phyloP scores from a whole-genome alignment of 1,139 yeast genomes.

The Blastobotrys arbuscula region DNA sequence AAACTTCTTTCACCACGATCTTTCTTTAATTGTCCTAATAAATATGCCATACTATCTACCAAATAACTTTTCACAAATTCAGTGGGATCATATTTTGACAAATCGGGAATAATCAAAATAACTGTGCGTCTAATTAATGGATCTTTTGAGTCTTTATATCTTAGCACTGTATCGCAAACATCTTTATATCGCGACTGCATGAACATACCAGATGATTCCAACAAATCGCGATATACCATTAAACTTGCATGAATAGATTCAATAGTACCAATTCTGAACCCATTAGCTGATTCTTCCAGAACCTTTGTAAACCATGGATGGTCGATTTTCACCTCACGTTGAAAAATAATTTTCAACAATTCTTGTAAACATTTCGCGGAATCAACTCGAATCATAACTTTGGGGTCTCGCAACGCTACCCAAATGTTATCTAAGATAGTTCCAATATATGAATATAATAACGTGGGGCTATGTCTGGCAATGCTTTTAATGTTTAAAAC shows the following conservation, averaged over 20 bases:
- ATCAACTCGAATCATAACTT: constrained; percentile 68
- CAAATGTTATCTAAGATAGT: constrained; percentile 79
- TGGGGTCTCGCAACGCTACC: constrained; percentile 79
- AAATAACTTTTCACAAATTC: constrained; percentile 76
- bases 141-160: constrained; percentile 73
- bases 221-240: constrained; percentile 73
- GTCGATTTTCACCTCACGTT: constrained; percentile 67
- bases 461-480: constrained; percentile 83
- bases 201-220: constrained; percentile 60
- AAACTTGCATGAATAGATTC: constrained; percentile 85
- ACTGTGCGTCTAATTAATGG: constrained; percentile 76
- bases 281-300: constrained; percentile 55
- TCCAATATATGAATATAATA: constrained; percentile 70
- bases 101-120: constrained; percentile 70
- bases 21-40: constrained; percentile 71
- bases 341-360: constrained; percentile 72
- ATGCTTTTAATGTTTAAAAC: constrained; percentile 76
- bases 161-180: constrained; percentile 69
- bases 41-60: constrained; percentile 73
- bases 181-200: constrained; percentile 68
- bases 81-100: constrained; percentile 73
- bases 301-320: constrained; percentile 69
- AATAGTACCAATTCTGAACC: constrained; percentile 41
- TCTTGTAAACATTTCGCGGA: constrained; percentile 77
- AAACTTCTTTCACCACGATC: constrained; percentile 65